phyloP scores from a whole-genome alignment of 1,139 yeast genomes.

The Suhomyces wounanorum region DNA sequence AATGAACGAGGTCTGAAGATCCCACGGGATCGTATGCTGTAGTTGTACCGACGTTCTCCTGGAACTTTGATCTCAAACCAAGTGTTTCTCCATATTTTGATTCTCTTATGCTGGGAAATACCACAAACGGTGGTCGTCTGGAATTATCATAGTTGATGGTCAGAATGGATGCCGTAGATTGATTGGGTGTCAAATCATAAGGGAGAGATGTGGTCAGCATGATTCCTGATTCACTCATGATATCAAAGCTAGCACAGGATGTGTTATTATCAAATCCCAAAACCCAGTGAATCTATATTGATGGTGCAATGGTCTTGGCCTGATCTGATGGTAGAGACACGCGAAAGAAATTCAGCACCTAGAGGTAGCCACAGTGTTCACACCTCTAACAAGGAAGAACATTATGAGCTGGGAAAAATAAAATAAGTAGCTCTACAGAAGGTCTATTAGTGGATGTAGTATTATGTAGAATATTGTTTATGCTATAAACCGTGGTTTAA shows the following conservation, averaged over 20 bases:
- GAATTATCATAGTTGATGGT: constrained; percentile 10
- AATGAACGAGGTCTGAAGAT: constrained; percentile 44
- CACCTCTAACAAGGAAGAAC: too few relatives aligned
- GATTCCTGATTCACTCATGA: constrained; percentile 4
- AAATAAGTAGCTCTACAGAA: too few relatives aligned
- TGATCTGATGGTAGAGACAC: constrained; percentile 5
- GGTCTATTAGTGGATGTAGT: background rate
- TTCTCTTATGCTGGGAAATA: constrained; percentile 25
- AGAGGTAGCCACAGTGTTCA: too few relatives aligned
- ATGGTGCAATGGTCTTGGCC: constrained; percentile 2
- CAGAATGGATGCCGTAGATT: constrained; percentile 8
- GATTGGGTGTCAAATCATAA: constrained; percentile 5
- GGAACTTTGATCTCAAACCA: constrained; percentile 26
- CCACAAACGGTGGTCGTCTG: constrained; percentile 8
- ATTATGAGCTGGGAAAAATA: too few relatives aligned
- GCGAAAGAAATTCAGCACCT: background rate
- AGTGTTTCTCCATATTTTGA: constrained; percentile 31
- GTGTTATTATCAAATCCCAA: background rate
- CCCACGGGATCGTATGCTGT: constrained; percentile 22
- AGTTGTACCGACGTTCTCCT: constrained; percentile 19
- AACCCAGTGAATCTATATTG: background rate
- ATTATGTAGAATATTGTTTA: background rate
- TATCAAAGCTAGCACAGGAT: background rate
- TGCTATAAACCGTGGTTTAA: background rate
- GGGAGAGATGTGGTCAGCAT: constrained; percentile 11